Evolutionary conservation across 2,329 filamentous ascomycete species (phyloP), one percentile per base, ranked within the genome.

Genomic region (Cladophialophora immunda): DNA sequence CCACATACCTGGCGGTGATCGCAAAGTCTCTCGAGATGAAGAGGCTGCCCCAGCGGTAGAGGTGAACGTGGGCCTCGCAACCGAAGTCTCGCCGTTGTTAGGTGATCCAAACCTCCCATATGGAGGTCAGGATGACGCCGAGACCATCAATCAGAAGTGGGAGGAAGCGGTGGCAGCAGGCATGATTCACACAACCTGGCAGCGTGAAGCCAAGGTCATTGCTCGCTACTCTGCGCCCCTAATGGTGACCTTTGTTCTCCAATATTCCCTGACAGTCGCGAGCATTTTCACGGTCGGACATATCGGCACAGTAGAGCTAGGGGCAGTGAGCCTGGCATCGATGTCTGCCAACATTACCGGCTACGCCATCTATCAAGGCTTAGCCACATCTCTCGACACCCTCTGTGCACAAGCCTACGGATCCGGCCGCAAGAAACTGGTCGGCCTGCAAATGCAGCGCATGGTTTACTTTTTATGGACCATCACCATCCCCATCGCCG

Each of bases 351-450:
- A 89, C 70, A 94, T 95, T 72, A 91, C 87, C 15, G 92, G 90
- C 65, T 90, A 91, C 73, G 90, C 90, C 0, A 88, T 92, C 17
- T 91, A 92, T 75, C 91, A 93, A 75, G 72, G 72, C 8, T 84
- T 98, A 15, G 90, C 93, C 0, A 98, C 94, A 4, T 92, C 90
- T 70, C 83, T 98, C 41, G 94, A 98, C 79, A 98, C 94, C 0
- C 87, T 98, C 2, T 97, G 94, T 77, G 88, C 94, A 0, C 94
- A 98, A 78, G 94, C 95, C 0, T 98, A 96, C 76, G 94, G 95
- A 2, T 96, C 92, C 0, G 94, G 94, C 0, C 91, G 91, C 76
- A 96, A 91, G 76, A 91, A 94, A 72, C 86, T 98, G 4, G 94
- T 98, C 66, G 94, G 92, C 1, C 78, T 95, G 62, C 92, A 95